Base-by-base conservation (phyloP, 75 land plant genomes). In the Cupressus sempervirens region DNA sequence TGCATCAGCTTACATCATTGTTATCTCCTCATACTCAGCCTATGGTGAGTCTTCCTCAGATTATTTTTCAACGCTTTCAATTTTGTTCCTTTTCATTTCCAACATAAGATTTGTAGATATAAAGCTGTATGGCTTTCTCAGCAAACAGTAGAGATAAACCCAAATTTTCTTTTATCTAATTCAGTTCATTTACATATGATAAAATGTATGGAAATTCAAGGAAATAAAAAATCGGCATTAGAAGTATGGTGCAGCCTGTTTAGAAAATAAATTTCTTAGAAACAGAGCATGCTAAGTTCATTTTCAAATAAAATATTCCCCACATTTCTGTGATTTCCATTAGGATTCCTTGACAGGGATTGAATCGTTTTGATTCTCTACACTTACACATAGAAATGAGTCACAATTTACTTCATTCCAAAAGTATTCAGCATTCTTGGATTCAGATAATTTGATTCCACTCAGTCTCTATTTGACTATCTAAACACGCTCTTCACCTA, bases 1-100 rank as follows among this genome's bases (percentile, higher is more conserved):
- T 65, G 93, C 91, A 80, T 94, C 95, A 65, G 94, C 95, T 29
- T 83, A 94, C 68, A 94, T 94, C 83, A 91, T 91, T 46, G 88
- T 89, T 40, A 77, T 91, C 23, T 48, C 91, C 23, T 91, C 90
- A 65, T 91, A 91, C 76, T 91, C 92, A 26, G 92, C 92, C 14
- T 91, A 88, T 83, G 90, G 92, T 91, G 83, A 36, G 88, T 82
- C 23, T 45, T 48, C 40, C 80, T 85, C 58, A 30, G 35, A 43
- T 41, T 7, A 5, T 50, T 26, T 62, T 79, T 40, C 41, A 79
- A n/a, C 45, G 81, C 32, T 79, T 79, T n/a, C 45, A 45, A 45
- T n/a, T 79, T 20, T 45, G 30, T 3, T 45, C 48, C 10, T 79
- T 26, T n/a, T 45, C 30, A 23, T 43, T 79, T 26, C n/a, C n/a